phyloP scores from a whole-genome alignment of 1,284 basidiomycete genomes.

The Mixia osmundae region DNA sequence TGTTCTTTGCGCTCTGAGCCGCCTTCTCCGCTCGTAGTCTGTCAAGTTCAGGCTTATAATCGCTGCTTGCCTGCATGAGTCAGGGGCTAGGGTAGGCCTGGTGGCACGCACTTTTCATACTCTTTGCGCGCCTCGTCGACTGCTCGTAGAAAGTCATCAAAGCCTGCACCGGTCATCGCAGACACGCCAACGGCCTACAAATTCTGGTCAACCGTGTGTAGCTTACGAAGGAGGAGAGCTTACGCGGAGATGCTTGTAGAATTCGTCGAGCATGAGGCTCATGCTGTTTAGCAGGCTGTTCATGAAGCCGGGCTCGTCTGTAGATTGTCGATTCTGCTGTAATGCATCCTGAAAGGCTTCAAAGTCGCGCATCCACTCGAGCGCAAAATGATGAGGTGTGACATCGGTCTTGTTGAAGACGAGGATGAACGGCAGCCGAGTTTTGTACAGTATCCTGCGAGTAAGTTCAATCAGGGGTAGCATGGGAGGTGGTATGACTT shows the following conservation, averaged over 20 bases:
- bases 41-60: slow-evolving; percentile 75
- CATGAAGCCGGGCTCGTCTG: slow-evolving; percentile 66
- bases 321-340: slow-evolving; percentile 27
- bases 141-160: slow-evolving; percentile 72
- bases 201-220: neutral
- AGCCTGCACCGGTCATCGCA: slow-evolving; percentile 78
- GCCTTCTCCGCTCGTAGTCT: slow-evolving; percentile 36
- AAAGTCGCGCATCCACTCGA: slow-evolving; percentile 98
- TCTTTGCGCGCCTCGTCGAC: slow-evolving; percentile 68
- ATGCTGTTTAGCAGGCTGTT: slow-evolving; percentile 97
- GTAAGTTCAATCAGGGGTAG: too few relatives aligned
- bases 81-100: neutral
- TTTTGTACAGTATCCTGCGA: slow-evolving; percentile 97
- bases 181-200: slow-evolving; percentile 76
- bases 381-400: slow-evolving; percentile 57
- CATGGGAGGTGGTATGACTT: neutral
- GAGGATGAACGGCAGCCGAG: slow-evolving; percentile 82
- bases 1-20: slow-evolving; percentile 31
- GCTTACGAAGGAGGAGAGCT: slow-evolving; percentile 10
- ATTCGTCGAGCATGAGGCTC: slow-evolving; percentile 94
- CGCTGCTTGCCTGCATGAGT: slow-evolving; percentile 28
- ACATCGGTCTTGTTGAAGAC: slow-evolving; percentile 99
- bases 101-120: slow-evolving; percentile 46
- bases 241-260: slow-evolving; percentile 88
- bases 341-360: slow-evolving; percentile 38